Base-by-base conservation (phyloP, 805 yeast species). In the Lipomyces yamanashiensis region DNA sequence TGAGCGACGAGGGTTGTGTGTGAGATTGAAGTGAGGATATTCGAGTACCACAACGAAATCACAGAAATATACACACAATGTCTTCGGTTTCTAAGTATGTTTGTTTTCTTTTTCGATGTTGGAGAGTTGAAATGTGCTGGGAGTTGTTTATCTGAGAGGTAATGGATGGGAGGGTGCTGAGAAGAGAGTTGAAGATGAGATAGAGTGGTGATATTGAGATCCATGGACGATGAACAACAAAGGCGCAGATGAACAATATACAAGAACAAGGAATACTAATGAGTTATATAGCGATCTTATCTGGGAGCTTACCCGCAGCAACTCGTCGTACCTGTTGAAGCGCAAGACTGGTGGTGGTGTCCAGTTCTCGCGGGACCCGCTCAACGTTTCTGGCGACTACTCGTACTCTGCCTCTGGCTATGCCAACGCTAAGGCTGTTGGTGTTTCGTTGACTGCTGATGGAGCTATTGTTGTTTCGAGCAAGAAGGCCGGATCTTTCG, bases 241-340 rank as follows among this genome's bases (percentile, higher is more conserved):
- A 28, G 28, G 15, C 45, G 9, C 13, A 9, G 19, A 45, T 21
- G 37, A 34, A 44, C 45, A 37, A 33, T 19, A 17, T 12, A 12
- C n/a, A n/a, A 15, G 36, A 36, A 12, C n/a, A 13, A 28, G 28
- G 28, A 28, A 23, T 37, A 19, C 49, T 28, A 17, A 19, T 13
- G 15, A 1, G 9, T 33, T 8, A 34, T 40, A n/a, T 28, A 66
- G 69, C 80, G 85, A 82, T 71, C 78, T 82, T 64, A 74, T 82
- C 78, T 82, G 85, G 85, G 82, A 80, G 71, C 72, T 82, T 60
- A 77, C 83, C 77, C 80, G 82, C 71, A 71, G 75, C 70, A 76
- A 81, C 79, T 76, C 80, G 62, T 71, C 80, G 66, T 82, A 69
- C 80, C 76, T 82, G 63, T 83, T 82, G 68, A 81, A 81, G 80